Base-by-base conservation (phyloP, 768 basidiomycete species). In the Brasilioporus rufonigricans region DNA sequence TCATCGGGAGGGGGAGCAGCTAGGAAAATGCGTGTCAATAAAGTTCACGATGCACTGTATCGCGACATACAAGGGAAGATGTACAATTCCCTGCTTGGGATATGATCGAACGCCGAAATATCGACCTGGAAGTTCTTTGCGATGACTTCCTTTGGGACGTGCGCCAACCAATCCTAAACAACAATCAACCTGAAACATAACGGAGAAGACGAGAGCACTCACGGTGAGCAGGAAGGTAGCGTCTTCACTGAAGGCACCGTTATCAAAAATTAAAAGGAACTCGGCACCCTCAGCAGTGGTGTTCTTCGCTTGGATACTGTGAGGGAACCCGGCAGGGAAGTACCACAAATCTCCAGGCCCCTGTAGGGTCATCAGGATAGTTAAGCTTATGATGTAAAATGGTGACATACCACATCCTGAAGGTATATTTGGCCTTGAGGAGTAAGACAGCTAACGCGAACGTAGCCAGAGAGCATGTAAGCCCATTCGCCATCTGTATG, bases 151-250 rank as follows among this genome's bases (percentile, higher is more conserved):
- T 77, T 74, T 11, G 83, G 82, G 16, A 82, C 74, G 60, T 87
- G 86, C 4, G 85, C 75, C 23, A 87, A 72, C 84, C 86, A 88
- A 55, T 88, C 86, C 53, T 85, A 80, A 18, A 52, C 50, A 13
- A 50, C n/a, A 32, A 27, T 33, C 31, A 11, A 24, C 21, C 29
- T 32, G 11, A 48, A 45, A 6, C 5, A 33, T 4, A 12, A 35
- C 16, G 4, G 14, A 21, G 16, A 44, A 33, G 23, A 39, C 9
- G 8, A 46, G 21, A 49, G n/a, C 4, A 38, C 65, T 52, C 31
- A 55, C 66, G 14, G 65, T 65, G 31, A 73, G 68, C 39, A 80
- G 72, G 63, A 86, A 85, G 1, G 84, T 85, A 4, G 74, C 64
- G 44, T 85, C 83, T 65, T 85, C 85, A 29, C 74, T 77, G 60